These are phyloP conservation scores for sweet orange (Citrus sinensis) DNA, from an alignment of 345 rosid species.

Conservation along the genomic window DVS_A1.0 CM039162.1:21474501-21475000, in stretches of 20 bases:
- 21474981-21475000: neutral
- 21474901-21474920: constrained; percentile 35
- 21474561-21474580: constrained; percentile 58
- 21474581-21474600: constrained; percentile 54
- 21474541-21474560: constrained; percentile 50
- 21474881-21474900: constrained; percentile 39
- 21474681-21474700: no score
- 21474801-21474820: no score
- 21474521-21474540: constrained; percentile 62
- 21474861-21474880: constrained; percentile 36
- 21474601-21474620: constrained; percentile 38
- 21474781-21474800: no score
- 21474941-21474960: constrained; percentile 40
- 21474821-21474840: no score
- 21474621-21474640: constrained; percentile 40
- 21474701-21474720: no score
- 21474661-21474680: no score
- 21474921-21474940: constrained; percentile 32
- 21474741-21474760: no score
- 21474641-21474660: neutral
- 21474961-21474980: constrained; percentile 42
- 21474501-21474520: constrained; percentile 64
- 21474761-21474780: no score
- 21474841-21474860: constrained; percentile 16
- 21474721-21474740: no score